These are phyloP conservation scores for Neocatenulostroma microsporum DNA, from an alignment of 2,329 filamentous ascomycete genomes.

Conservation along the genomic window DNA sequence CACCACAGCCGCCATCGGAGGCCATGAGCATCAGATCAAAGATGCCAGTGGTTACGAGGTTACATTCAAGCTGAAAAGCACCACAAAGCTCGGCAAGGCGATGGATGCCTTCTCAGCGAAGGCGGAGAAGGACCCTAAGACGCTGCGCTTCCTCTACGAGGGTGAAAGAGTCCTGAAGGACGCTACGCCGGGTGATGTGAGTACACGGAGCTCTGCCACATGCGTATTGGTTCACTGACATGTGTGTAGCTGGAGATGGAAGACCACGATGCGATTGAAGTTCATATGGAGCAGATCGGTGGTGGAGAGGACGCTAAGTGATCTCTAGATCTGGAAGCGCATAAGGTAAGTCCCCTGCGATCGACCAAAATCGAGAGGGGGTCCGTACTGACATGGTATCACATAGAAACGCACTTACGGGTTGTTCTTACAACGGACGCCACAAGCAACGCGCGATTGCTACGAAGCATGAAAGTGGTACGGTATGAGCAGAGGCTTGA, in stretches of 20 bases:
- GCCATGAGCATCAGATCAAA: conserved; percentile 13
- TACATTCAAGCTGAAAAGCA: conserved; percentile 19
- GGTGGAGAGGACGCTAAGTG: conserved; percentile 1
- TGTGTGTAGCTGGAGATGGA: conserved; percentile 16
- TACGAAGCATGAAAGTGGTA: too few relatives aligned
- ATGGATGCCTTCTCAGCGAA: conserved; percentile 13
- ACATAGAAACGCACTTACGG: too few relatives aligned
- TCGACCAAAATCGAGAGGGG: too few relatives aligned
- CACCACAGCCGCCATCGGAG: not conserved
- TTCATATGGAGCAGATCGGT: conserved; percentile 8
- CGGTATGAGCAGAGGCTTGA: too few relatives aligned
- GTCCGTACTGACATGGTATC: too few relatives aligned
- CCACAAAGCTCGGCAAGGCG: conserved; percentile 19
- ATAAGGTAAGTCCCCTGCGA: too few relatives aligned
- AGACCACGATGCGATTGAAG: conserved; percentile 19
- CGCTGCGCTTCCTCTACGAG: conserved; percentile 19
- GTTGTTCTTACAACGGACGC: too few relatives aligned
- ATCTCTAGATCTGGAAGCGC: too few relatives aligned
- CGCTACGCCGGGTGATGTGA: conserved; percentile 15
- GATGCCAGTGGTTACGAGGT: conserved; percentile 14
- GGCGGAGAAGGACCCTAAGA: not conserved
- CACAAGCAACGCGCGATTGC: too few relatives aligned
- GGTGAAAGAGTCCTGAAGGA: conserved; percentile 15
- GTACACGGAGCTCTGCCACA: conserved; percentile 5
- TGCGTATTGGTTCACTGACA: conserved; percentile 6